phyloP scores from a whole-genome alignment of 2,329 filamentous ascomycete genomes.

The Scytalidium lignicola region DNA sequence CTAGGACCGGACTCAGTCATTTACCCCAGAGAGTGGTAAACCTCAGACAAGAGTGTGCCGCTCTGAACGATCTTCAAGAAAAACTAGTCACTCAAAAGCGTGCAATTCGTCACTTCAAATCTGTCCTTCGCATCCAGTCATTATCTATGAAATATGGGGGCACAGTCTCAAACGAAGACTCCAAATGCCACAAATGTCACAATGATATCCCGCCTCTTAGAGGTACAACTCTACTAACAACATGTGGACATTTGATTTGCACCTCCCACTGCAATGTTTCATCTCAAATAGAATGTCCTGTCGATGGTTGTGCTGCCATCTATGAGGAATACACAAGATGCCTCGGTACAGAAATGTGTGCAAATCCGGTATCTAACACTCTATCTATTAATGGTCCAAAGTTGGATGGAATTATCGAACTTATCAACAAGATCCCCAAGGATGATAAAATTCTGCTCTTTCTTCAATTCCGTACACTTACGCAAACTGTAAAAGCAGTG shows the following conservation, averaged over 20 bases:
- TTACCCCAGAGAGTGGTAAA: neutral
- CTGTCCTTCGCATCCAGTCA: neutral
- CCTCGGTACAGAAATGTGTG: conserved; percentile 43
- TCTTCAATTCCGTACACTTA: conserved; percentile 44
- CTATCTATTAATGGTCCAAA: conserved; percentile 38
- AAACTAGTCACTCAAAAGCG: neutral
- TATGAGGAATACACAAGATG: conserved; percentile 34
- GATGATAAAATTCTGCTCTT: conserved; percentile 51
- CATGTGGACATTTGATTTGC: conserved; percentile 50
- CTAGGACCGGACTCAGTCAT: neutral
- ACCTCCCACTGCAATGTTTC: conserved; percentile 26
- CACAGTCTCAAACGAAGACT: conserved; percentile 16
- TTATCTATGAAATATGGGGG: neutral
- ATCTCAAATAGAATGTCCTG: conserved; percentile 31
- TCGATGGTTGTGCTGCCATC: conserved; percentile 34
- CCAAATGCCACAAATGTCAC: neutral
- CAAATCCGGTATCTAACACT: conserved; percentile 37
- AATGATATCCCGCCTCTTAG: neutral
- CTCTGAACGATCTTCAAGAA: neutral
- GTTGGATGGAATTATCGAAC: conserved; percentile 37
- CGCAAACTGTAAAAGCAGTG: conserved; percentile 31
- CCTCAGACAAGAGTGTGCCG: neutral
- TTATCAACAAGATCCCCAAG: conserved; percentile 34
- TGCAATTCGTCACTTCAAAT: neutral
- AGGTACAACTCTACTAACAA: conserved; percentile 35